Conservation (phyloP, 371 early-diverging fungal species). For the Mucor plumbeus region DNA sequence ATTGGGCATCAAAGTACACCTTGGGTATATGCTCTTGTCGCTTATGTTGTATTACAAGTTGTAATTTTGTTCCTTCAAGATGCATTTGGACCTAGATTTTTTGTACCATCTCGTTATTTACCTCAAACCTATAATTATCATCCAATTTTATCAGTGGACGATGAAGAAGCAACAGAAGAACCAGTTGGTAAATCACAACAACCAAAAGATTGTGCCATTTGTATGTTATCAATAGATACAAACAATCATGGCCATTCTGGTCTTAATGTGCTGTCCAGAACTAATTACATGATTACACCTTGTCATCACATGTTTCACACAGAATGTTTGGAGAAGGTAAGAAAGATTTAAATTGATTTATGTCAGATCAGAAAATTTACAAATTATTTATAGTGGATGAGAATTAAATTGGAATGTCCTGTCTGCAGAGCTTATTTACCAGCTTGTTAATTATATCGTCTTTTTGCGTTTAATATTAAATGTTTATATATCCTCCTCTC, state of each 20-base stretch:
- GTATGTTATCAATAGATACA: constrained; percentile 70
- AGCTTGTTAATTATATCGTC: constrained; percentile 38
- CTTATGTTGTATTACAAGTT: constrained; percentile 67
- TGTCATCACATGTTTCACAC: constrained; percentile 85
- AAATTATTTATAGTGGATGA: constrained; percentile 69
- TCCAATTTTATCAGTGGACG: constrained; percentile 57
- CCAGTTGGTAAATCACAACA: neutral
- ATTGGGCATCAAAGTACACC: constrained; percentile 57
- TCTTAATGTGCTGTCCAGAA: constrained; percentile 55
- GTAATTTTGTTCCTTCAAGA: constrained; percentile 72
- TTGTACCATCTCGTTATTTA: constrained; percentile 72
- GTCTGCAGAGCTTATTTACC: constrained; percentile 73
- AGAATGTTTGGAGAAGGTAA: constrained; percentile 73
- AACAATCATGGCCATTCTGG: constrained; percentile 42
- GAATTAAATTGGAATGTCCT: constrained; percentile 82
- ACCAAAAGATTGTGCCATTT: constrained; percentile 75
- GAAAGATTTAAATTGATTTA: neutral
- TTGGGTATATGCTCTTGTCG: constrained; percentile 59
- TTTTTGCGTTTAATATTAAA: neutral
- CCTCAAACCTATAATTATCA: constrained; percentile 78
- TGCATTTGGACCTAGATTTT: constrained; percentile 73
- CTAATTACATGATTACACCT: constrained; percentile 82
- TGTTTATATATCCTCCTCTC: neutral
- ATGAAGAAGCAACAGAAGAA: constrained; percentile 48
- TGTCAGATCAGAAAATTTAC: neutral